Base-by-base conservation (phyloP, 495 filamentous ascomycete species). In the Parmelia sp. region DNA sequence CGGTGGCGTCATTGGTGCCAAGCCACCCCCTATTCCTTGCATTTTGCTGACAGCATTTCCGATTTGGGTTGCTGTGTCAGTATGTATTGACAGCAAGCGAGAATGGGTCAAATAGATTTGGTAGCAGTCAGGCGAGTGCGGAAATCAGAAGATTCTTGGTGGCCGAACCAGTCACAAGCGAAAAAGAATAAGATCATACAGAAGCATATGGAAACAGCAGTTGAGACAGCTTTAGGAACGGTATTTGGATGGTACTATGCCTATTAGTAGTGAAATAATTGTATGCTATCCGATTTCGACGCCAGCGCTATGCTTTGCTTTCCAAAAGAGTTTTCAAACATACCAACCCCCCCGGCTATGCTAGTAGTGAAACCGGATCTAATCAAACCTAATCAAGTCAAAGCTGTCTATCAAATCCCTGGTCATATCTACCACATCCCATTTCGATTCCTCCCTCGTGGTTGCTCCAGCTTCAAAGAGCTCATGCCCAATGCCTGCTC, bases 261-360 rank as follows among this genome's bases (percentile, higher is more conserved):
- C 29, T 8, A 17, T 55, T n/a, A n/a, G n/a, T n/a, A n/a, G n/a
- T n/a, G n/a, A n/a, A n/a, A n/a, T n/a, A n/a, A n/a, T n/a, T n/a
- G n/a, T n/a, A n/a, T n/a, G n/a, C n/a, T n/a, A n/a, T n/a, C n/a
- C 17, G 0, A 19, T 10, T 33, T 55, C 7, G 8, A 55, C 17
- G 51, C 27, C 51, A 55, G 49, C 51, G 51, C 51, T 55, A 55
- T 55, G 51, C 51, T 55, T 35, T 35, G 51, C 51, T 55, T 19
- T 21, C 29, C 51, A 21, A 55, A 55, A 33, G 3, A 3, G 5
- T 33, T 33, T 1, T 4, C 1, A 11, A 29, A 53, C 49, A 55
- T 31, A 55, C 21, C 29, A 35, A 55, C 7, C 17, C 51, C 51
- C 51, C 25, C n/a, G n/a, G n/a, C 51, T 33, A 33, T 33, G 51